Evolutionary conservation across 768 basidiomycete genomes (phyloP).

Genomic region (Boletellus ananas): DNA sequence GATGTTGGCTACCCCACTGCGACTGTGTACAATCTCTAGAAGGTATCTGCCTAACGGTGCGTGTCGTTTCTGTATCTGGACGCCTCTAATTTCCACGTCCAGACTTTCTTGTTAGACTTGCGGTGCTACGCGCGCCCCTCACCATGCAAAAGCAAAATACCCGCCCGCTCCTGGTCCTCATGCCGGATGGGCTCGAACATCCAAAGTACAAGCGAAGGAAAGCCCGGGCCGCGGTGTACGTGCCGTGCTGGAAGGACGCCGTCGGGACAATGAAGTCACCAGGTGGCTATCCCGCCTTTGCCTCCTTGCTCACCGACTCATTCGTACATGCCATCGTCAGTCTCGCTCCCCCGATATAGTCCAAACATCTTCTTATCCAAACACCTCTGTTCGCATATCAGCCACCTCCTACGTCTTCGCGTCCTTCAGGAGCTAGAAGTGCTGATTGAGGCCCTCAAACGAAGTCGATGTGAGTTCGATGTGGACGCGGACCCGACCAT

Average conservation of each 20-base stretch:
- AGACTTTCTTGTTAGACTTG: conserved; percentile 70
- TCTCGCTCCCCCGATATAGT: conserved; percentile 24
- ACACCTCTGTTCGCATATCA: conserved; percentile 51
- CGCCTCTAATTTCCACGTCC: conserved; percentile 2
- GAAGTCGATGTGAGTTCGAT: not conserved
- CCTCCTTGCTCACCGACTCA: conserved; percentile 5
- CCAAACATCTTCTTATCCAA: conserved; percentile 36
- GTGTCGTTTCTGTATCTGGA: conserved; percentile 6
- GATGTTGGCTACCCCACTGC: conserved; percentile 65
- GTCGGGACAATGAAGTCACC: conserved; percentile 36
- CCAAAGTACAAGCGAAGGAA: conserved; percentile 50
- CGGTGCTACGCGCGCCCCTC: conserved; percentile 46
- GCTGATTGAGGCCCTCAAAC: conserved; percentile 35
- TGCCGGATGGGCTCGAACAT: conserved; percentile 68
- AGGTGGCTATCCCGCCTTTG: conserved; percentile 27
- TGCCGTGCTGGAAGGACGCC: conserved; percentile 57
- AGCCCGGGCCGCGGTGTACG: conserved; percentile 46
- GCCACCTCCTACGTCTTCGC: conserved; percentile 65
- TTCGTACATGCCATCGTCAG: conserved; percentile 1
- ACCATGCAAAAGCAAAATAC: conserved; percentile 21
- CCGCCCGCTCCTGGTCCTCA: conserved; percentile 28
- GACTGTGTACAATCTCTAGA: conserved; percentile 49
- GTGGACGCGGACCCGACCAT: conserved; percentile 33
- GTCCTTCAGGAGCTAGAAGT: conserved; percentile 73
- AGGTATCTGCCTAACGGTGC: conserved; percentile 57